Conservation (phyloP, 2,329 filamentous ascomycete genomes). For the Leptodontidium sp. region DNA sequence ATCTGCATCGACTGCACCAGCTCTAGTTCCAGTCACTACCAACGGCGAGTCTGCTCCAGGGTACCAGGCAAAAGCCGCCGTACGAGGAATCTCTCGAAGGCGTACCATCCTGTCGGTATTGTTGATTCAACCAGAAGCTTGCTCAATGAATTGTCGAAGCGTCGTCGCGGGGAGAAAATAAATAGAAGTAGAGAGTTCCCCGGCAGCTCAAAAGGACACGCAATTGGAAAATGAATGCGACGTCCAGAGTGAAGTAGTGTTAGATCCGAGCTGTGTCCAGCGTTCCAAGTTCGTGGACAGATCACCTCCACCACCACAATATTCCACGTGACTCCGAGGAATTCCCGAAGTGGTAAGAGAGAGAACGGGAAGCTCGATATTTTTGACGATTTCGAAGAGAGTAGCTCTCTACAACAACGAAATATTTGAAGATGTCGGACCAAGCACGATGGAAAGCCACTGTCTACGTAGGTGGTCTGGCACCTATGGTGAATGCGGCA, state of each 20-base stretch:
- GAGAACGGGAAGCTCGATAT: neutral
- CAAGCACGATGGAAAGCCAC: slow-evolving; percentile 86
- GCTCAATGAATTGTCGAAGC: slow-evolving; percentile 21
- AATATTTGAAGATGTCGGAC: slow-evolving; percentile 72
- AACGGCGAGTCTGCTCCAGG: slow-evolving; percentile 80
- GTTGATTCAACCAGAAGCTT: slow-evolving; percentile 28
- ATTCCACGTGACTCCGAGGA: slow-evolving; percentile 8
- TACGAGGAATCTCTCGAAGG: slow-evolving; percentile 94
- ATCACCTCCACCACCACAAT: neutral
- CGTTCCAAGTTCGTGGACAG: slow-evolving; percentile 20
- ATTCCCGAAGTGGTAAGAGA: neutral
- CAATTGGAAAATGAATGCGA: slow-evolving; percentile 35
- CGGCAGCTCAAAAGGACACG: slow-evolving; percentile 26
- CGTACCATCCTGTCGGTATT: slow-evolving; percentile 76
- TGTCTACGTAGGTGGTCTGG: slow-evolving; percentile 89
- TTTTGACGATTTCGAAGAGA: neutral
- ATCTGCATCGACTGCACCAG: slow-evolving; percentile 94
- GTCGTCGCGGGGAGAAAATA: slow-evolving; percentile 19
- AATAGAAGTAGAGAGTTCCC: slow-evolving; percentile 13
- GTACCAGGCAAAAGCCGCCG: slow-evolving; percentile 97
- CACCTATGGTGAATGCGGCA: slow-evolving; percentile 76
- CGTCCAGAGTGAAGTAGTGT: slow-evolving; percentile 27
- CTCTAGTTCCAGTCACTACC: slow-evolving; percentile 91
- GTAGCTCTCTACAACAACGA: neutral
- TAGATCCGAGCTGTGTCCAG: slow-evolving; percentile 24